Base-by-base conservation (phyloP, 495 filamentous ascomycete species). In the Penicillium taxi region DNA sequence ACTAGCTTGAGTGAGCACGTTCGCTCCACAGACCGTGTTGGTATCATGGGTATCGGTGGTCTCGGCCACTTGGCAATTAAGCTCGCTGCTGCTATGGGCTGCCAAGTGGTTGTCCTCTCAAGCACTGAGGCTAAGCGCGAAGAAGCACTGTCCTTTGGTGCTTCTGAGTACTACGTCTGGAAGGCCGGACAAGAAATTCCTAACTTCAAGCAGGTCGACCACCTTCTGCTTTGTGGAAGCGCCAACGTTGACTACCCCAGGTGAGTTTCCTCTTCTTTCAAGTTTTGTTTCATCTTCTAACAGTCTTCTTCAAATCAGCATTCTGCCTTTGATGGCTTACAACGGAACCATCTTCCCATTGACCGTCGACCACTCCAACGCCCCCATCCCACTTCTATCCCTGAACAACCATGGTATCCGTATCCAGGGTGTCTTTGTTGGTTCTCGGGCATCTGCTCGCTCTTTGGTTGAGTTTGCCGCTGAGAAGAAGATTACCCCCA, bases 41-140 rank as follows among this genome's bases (percentile, higher is more conserved):
- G 56, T 25, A 52, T 80, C 17, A 63, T 77, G 37, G 76, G 75
- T 4, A 54, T 80, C 9, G 76, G 76, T 19, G 76, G 75, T 9
- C 62, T 80, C 0, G 77, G 77, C 6, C 75, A 81, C 52, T 41
- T 80, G 32, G 75, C 75, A 3, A 74, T 81, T 41, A 70, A 77
- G 55, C 71, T 75, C 26, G 75, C 74, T 7, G 47, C 59, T 20
- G 73, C 74, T 45, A 72, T 75, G 67, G 75, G 75, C 9, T 75
- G 64, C 52, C 67, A 70, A n/a, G 73, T 76, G 1, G 66, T 78
- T n/a, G 74, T 72, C 2, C 55, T 77, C 15, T 74, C 69, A 3
- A 57, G 64, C 22, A 63, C 60, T 3, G 65, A 75, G 28, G 43
- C 49, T 21, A 81, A 81, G 63, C 59, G 64, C 13, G 58, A 65